phyloP scores from a whole-genome alignment of 805 yeast species.

The Saccharomycopsis lassenensis region DNA sequence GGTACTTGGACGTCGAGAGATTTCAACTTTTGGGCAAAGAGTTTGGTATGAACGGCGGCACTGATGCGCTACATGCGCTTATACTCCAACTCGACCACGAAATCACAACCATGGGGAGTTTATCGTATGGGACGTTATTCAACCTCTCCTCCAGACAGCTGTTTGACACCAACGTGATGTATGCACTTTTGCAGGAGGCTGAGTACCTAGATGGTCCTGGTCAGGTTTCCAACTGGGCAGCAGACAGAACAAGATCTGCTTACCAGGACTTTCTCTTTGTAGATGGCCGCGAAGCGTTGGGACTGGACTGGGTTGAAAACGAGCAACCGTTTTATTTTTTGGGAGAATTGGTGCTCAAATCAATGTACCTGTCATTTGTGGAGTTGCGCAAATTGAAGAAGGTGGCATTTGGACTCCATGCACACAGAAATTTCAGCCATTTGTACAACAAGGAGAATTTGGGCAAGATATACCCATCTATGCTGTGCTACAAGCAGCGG shows the following conservation, averaged over 20 bases:
- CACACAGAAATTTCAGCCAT: slow-evolving; percentile 23
- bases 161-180: slow-evolving; percentile 44
- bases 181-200: slow-evolving; percentile 48
- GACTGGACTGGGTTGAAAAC: too few species aligned
- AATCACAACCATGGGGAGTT: slow-evolving; percentile 25
- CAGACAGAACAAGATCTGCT: slow-evolving; percentile 30
- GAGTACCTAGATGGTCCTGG: slow-evolving; percentile 39
- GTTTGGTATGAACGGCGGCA: slow-evolving; percentile 42
- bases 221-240: slow-evolving; percentile 36
- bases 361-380: slow-evolving; percentile 38
- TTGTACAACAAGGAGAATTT: slow-evolving; percentile 22
- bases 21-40: slow-evolving; percentile 42
- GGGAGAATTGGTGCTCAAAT: slow-evolving; percentile 45
- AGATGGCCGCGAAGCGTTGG: slow-evolving; percentile 13
- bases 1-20: slow-evolving; percentile 36
- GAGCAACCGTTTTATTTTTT: slow-evolving; percentile 31
- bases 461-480: slow-evolving; percentile 9
- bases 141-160: slow-evolving; percentile 26
- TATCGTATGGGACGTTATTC: slow-evolving; percentile 29
- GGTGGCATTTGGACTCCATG: slow-evolving; percentile 29
- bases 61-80: slow-evolving; percentile 35
- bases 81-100: slow-evolving; percentile 33
- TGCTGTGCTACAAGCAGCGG: slow-evolving; percentile 5
- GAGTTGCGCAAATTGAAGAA: slow-evolving; percentile 31
- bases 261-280: slow-evolving; percentile 19